phyloP scores from a whole-genome alignment of 768 basidiomycete species.

The Hericium alpestre region DNA sequence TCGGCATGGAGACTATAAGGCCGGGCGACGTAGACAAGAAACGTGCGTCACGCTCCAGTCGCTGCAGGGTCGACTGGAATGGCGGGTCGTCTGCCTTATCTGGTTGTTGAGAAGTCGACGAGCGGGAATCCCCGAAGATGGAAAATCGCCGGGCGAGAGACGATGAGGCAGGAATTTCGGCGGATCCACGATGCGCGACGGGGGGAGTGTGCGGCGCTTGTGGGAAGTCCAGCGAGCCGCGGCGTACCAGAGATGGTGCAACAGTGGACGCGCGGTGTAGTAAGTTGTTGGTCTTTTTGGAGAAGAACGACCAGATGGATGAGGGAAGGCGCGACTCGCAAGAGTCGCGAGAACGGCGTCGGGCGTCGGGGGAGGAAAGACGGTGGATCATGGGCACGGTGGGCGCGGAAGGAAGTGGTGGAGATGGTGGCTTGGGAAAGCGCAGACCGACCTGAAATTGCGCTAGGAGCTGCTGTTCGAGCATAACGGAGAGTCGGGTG shows the following conservation, averaged over 20 bases:
- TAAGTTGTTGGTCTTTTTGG: constrained; percentile 26
- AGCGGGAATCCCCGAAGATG: constrained; percentile 9
- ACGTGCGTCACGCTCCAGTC: constrained; percentile 28
- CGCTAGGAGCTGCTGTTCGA: constrained; percentile 48
- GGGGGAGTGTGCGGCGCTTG: constrained; percentile 7
- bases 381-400: constrained; percentile 3
- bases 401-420: neutral
- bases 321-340: constrained; percentile 9
- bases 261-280: constrained; percentile 19
- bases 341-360: constrained; percentile 13
- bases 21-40: constrained; percentile 47
- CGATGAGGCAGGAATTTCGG: constrained; percentile 18
- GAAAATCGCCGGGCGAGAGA: constrained; percentile 10
- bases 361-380: constrained; percentile 12
- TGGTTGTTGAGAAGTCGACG: neutral
- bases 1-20: constrained; percentile 36
- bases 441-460: constrained; percentile 40
- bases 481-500: constrained; percentile 43
- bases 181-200: constrained; percentile 15
- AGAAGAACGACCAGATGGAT: constrained; percentile 26
- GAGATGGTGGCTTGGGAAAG: constrained; percentile 27
- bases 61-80: constrained; percentile 30
- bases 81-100: constrained; percentile 14
- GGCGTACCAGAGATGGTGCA: constrained; percentile 19
- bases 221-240: constrained; percentile 32